Conservation (phyloP, 1,284 basidiomycete species). For the Vanrija sp. region DNA sequence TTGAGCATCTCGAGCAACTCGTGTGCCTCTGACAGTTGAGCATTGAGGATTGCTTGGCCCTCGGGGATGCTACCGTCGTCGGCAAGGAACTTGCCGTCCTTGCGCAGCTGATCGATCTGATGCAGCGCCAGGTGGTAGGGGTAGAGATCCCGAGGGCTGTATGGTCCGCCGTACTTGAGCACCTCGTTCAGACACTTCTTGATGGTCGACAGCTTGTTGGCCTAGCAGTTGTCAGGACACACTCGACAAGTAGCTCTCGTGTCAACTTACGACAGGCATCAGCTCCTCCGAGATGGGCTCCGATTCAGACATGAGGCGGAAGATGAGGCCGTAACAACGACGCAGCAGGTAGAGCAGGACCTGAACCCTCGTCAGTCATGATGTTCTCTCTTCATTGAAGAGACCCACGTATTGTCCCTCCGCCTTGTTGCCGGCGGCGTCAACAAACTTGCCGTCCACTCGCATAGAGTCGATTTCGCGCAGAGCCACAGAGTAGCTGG, state of each 20-base stretch:
- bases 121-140: constrained; percentile 94
- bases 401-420: constrained; percentile 39
- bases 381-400: too few relatives aligned
- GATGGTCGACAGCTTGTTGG: constrained; percentile 86
- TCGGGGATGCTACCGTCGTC: constrained; percentile 70
- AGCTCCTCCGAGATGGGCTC: constrained; percentile 98
- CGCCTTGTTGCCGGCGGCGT: constrained; percentile 78
- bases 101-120: constrained; percentile 89
- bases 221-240: constrained; percentile 52
- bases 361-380: constrained; percentile 51
- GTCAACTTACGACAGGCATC: constrained; percentile 82
- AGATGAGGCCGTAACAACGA: constrained; percentile 94
- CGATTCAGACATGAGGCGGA: constrained; percentile 88
- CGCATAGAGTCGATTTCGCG: constrained; percentile 97
- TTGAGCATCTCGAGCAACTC: constrained; percentile 80
- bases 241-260: constrained; percentile 9
- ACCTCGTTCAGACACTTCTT: constrained; percentile 98
- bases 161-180: constrained; percentile 91
- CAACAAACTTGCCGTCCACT: constrained; percentile 94
- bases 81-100: constrained; percentile 88
- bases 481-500: constrained; percentile 79
- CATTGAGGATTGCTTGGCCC: constrained; percentile 94
- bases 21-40: constrained; percentile 93
- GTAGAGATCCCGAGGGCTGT: constrained; percentile 91
- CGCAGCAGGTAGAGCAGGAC: constrained; percentile 87